Evolutionary conservation across 2,329 filamentous ascomycete genomes (phyloP), one percentile per base, ranked within the genome.

Genomic region (Amauroascus verrucosus): DNA sequence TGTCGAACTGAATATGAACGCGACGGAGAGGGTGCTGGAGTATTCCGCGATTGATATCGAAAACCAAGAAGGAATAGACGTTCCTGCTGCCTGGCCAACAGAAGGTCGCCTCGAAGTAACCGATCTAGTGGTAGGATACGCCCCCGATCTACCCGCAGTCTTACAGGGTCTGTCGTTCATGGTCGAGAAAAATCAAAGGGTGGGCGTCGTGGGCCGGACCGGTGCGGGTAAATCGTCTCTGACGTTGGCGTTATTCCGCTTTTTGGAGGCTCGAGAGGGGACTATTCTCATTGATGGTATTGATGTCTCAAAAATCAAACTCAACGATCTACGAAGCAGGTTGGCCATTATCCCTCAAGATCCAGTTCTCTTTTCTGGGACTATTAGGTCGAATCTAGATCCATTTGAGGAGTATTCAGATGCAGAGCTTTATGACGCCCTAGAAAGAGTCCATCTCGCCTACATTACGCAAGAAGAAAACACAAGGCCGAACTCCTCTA

Each of bases 291-390:
- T 91, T 56, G 86, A 90, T 61, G 85, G 85, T 0, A 60, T 88
- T 11, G 85, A 90, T 62, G 86, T 89, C 49, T 83, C 84, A 20
- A 84, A 79, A 61, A 79, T 90, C 61, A 79, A 78, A 51, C 75
- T 90, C 0, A 77, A 84, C 53, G 81, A 85, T 53, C 72, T 93
- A 9, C 79, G 87, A 22, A 83, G 80, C n/a, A 77, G 85, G 0
- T 70, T 93, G 0, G 84, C 85, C 35, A 90, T 93, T 59, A 91
- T 93, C 51, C 86, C 87, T 1, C 85, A 89, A 69, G 86, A 91
- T 59, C 86, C 87, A 0, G 85, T 90, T 1, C 75, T 93, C 6
- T 91, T 93, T 70, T 86, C 83, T 0, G 87, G 88, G 20, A 89
- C 86, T 0, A 73, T 93, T 18, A 77, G 86, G 40, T 81, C 77